Base-by-base conservation (phyloP, 2,329 filamentous ascomycete genomes). In the Botrytis squamosa region DNA sequence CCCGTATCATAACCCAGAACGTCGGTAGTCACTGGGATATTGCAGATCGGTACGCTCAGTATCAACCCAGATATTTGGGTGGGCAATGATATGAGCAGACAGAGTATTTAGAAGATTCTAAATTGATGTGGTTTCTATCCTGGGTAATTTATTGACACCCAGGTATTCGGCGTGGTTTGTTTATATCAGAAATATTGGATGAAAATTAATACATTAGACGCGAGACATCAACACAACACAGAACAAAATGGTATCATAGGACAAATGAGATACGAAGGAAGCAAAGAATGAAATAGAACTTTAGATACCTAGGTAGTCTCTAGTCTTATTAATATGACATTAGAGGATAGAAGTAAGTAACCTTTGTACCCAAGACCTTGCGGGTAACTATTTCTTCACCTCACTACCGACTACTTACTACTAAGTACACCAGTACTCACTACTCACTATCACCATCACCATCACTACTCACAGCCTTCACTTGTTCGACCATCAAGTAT, bases 391-490 rank as follows among this genome's bases (percentile, higher is more conserved):
- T 59, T 38, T 59, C 29, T 29, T 57, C 62, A 60, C 16, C 36
- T 40, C 46, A 55, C 65, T 7, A 40, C 25, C n/a, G 33, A 67
- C 65, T 46, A 33, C 33, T 8, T 4, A 62, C 36, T 60, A 20
- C 25, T 49, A 0, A 18, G 4, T 44, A 44, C 40, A 33, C 14
- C 10, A 10, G 12, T 40, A 14, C 33, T 40, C 64, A 67, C 64
- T 6, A 38, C 22, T n/a, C 29, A 67, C 64, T 42, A n/a, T 16
- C 33, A 33, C 33, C 3, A 40, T 63, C 60, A n/a, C 60, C 10
- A 25, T 63, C 38, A 63, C 38, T 38, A n/a, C 66, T 69, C 49
- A 69, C 66, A 57, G 66, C n/a, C 66, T 69, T 62, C 64, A 72
- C 70, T 66, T 67, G 38, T 67, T 40, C 40, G 44, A 67, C 46